Evolutionary conservation across 1,284 basidiomycete species (phyloP), one percentile per base, ranked within the genome.

Genomic region (Meira miltonrushii): DNA sequence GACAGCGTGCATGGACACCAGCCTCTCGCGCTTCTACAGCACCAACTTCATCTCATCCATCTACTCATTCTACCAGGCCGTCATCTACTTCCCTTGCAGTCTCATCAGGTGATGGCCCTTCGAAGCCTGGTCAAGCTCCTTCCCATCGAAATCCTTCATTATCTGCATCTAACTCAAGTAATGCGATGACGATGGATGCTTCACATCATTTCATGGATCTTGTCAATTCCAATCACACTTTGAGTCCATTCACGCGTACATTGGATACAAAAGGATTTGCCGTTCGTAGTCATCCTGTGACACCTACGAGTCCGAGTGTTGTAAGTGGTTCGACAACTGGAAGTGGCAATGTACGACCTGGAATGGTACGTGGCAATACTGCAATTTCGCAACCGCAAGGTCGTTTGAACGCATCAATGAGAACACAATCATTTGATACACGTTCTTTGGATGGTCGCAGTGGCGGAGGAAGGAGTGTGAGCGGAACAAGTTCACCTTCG

Each of bases 141-240:
- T 46, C 44, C 9, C 5, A 48, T 5, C 46, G 21, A 25, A 13
- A 48, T 48, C 6, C 17, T 12, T 21, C 28, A 9, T 19, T 55
- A 23, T 21, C 17, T 2, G 12, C 33, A 10, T 41, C 55, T 13
- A 33, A 33, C 8, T 23, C 52, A 13, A 48, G 33, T 38, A 39
- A 55, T 17, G 21, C 40, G 17, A 56, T 56, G 55, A 56, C 65
- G 19, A 62, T 65, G 55, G 67, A 68, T 44, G 67, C 69, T 5
- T 67, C 71, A 3, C 66, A 65, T 2, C 72, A 72, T 57, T 65
- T 75, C 43, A 57, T 69, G 46, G 71, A 72, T 55, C 62, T 76
- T 47, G 67, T 73, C 49, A 65, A 66, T 39, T 68, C 69, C 11
- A 74, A 72, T 40, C 74, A 76, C 46, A 76, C 74, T 8, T 51